Evolutionary conservation across 208 protist species (phyloP).

Genomic region (Trypanosoma scelopori): DNA sequence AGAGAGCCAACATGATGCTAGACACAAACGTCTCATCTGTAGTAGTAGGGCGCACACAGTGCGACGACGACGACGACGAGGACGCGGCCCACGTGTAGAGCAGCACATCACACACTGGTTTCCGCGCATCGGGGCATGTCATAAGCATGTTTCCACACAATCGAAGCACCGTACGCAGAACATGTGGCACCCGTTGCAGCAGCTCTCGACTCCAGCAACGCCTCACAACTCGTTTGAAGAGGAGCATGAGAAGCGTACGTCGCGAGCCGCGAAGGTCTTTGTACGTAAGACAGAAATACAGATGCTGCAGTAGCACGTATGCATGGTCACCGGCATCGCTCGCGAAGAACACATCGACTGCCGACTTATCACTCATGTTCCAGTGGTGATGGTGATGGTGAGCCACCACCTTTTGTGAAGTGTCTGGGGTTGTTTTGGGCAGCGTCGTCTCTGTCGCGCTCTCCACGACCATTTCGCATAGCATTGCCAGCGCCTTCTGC

Average conservation of each 20-base stretch:
- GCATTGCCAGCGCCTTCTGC: conserved; percentile 6
- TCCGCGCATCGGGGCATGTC: conserved; percentile 20
- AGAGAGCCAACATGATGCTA: conserved; percentile 35
- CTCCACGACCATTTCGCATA: conserved; percentile 10
- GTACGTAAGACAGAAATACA: conserved; percentile 22
- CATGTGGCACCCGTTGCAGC: conserved; percentile 19
- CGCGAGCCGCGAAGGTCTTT: conserved; percentile 14
- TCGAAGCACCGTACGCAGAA: conserved; percentile 22
- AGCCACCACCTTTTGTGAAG: not conserved
- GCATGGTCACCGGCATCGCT: conserved; percentile 29
- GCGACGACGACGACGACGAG: not conserved
- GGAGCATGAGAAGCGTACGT: conserved; percentile 6
- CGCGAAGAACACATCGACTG: conserved; percentile 26
- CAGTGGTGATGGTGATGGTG: not conserved
- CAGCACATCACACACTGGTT: conserved; percentile 45
- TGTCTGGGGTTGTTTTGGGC: not conserved
- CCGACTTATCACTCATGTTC: not conserved
- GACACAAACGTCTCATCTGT: conserved; percentile 33
- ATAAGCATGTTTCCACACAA: conserved; percentile 36
- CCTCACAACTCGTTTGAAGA: conserved; percentile 25
- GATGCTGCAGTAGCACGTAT: conserved; percentile 27
- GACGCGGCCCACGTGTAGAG: conserved; percentile 48
- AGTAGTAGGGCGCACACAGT: not conserved
- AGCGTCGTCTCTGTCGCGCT: not conserved
- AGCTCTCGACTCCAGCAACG: conserved; percentile 27